Percentiles rank a stretch among this genome's conserved stretches.
These are phyloP conservation scores for Aspergillus sp. DNA, from an alignment of 2,329 filamentous ascomycete genomes.

Conservation along the genomic window DNA sequence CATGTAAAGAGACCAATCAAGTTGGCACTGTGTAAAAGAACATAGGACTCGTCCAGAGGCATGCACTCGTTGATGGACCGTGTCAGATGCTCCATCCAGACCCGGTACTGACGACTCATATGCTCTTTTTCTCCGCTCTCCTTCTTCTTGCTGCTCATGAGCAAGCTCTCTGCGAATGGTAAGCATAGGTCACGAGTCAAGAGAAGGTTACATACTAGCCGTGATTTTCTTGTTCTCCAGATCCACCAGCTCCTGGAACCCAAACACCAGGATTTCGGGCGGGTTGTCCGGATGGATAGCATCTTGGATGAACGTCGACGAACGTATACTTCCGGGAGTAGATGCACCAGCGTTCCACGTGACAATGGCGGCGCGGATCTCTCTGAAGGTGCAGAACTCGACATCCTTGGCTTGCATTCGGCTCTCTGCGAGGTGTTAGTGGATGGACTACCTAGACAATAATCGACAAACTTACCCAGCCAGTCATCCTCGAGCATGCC, in stretches of 20 bases:
- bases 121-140: constrained; percentile 73
- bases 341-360: constrained; percentile 98
- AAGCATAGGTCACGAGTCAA: constrained; percentile 18
- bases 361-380: constrained; percentile 75
- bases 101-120: constrained; percentile 96
- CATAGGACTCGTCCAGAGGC: constrained; percentile 73
- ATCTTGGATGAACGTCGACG: constrained; percentile 76
- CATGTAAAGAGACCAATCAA: constrained; percentile 95
- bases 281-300: constrained; percentile 72
- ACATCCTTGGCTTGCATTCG: constrained; percentile 82
- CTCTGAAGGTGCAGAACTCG: constrained; percentile 81
- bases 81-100: constrained; percentile 89
- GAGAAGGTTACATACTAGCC: constrained; percentile 60
- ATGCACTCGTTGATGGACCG: constrained; percentile 80
- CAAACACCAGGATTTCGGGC: constrained; percentile 90
- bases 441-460: constrained; percentile 6
- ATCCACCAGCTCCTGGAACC: constrained; percentile 97
- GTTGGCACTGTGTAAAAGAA: constrained; percentile 81
- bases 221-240: constrained; percentile 96
- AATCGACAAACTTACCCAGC: constrained; percentile 55
- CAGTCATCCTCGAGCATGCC: constrained; percentile 90
- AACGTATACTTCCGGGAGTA: constrained; percentile 79
- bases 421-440: constrained; percentile 53
- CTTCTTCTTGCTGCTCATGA: constrained; percentile 78
- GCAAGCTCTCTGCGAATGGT: constrained; percentile 64